A percentile compares a stretch with the other conserved stretches of the same genome.
phyloP scores from a whole-genome alignment of 2,329 filamentous ascomycete species.

The Ascochyta pisi region DNA sequence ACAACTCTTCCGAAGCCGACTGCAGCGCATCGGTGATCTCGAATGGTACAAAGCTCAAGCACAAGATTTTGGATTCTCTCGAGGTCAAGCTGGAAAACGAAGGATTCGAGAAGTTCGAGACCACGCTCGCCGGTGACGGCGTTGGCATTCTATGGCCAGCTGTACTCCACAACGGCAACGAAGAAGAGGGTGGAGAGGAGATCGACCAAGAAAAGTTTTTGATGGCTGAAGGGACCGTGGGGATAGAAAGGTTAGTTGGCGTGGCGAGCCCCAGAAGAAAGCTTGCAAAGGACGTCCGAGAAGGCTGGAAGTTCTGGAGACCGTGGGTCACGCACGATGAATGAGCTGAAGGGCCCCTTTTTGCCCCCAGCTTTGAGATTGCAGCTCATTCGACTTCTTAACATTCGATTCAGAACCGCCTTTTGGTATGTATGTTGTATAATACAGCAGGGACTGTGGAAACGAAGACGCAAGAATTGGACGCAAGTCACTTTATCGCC shows the following conservation, averaged over 20 bases:
- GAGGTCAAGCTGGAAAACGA: slow-evolving; percentile 64
- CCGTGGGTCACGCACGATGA: slow-evolving; percentile 40
- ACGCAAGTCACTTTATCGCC: slow-evolving; percentile 9
- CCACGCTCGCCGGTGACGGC: slow-evolving; percentile 89
- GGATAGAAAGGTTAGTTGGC: slow-evolving; percentile 86
- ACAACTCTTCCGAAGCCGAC: slow-evolving; percentile 35
- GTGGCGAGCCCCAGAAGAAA: slow-evolving; percentile 56
- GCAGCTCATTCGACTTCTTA: not conserved
- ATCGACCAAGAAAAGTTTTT: slow-evolving; percentile 91
- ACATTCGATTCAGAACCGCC: slow-evolving; percentile 16
- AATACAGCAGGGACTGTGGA: slow-evolving; percentile 5
- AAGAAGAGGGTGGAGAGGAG: slow-evolving; percentile 84
- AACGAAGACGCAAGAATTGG: slow-evolving; percentile 8
- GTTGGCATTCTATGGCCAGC: slow-evolving; percentile 95
- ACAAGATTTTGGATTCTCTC: slow-evolving; percentile 62
- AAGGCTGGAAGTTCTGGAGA: slow-evolving; percentile 52
- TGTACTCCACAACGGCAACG: slow-evolving; percentile 82
- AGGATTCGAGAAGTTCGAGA: slow-evolving; percentile 84
- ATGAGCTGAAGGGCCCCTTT: slow-evolving; percentile 1
- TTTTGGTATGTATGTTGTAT: slow-evolving; percentile 14
- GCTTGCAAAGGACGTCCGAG: slow-evolving; percentile 41
- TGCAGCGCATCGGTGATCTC: slow-evolving; percentile 42
- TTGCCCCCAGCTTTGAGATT: not conserved
- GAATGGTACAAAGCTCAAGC: slow-evolving; percentile 42
- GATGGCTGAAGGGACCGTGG: slow-evolving; percentile 81